Evolutionary conservation across 73 alveolate genomes (phyloP), one percentile per base, ranked within the genome.

Genomic region (Urostyla sp.): DNA sequence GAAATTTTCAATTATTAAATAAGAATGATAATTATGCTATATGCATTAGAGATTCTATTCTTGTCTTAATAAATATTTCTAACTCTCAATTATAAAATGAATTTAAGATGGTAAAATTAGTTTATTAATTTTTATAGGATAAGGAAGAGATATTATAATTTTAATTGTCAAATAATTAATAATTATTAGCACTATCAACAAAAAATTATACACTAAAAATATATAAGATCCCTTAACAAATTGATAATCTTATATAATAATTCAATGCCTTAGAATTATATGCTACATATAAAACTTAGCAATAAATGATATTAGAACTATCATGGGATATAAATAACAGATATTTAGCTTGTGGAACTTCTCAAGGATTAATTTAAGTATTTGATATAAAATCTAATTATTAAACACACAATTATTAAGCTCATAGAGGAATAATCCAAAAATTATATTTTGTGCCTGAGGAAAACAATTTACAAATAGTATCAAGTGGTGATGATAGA

Each of bases 401-500:
- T 58, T 28, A 55, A 23, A 84, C 92, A 15, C 92, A 84, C 72
- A 67, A 74, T 28, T 7, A 80, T 26, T 75, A 54, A 80, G 95
- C 92, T 37, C 96, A 89, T 73, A 72, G 72, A 23, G 92, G 90
- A 52, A 80, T 86, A 21, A 73, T 89, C 37, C 61, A 78, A 26
- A 91, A 89, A 55, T 79, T 87, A 24, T 66, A 55, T 24, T 91
- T 91, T 67, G 78, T 80, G 58, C 97, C 97, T 49, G 85, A 48
- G 56, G 50, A 60, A 49, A 92, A 92, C 67, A 84, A 88, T 48
- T 83, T 79, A 52, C 84, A 72, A 69, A 60, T 92, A 46, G 80
- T 72, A 72, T 75, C 96, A 0, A 83, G 92, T 36, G 80, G 92
- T 44, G 98, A 93, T 44, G 98, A 93, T 44, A 50, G 63, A 11